Conservation (phyloP, 192 early-diverging fungal genomes). For the Podila minutissima region DNA sequence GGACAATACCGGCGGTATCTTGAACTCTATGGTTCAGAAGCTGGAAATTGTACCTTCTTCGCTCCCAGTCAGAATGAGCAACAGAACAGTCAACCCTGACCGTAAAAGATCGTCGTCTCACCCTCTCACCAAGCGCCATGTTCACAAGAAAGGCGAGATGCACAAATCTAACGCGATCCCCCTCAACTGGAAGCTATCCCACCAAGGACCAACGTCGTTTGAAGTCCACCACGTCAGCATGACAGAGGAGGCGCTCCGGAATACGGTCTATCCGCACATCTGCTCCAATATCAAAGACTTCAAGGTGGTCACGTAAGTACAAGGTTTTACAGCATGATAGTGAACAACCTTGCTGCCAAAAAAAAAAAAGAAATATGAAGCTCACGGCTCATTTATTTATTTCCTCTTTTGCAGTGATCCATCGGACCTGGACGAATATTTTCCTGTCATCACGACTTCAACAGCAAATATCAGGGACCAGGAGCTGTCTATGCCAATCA, state of each 20-base stretch:
- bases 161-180: conserved; percentile 6
- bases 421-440: conserved; percentile 36
- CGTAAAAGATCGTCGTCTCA: not conserved
- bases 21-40: not conserved
- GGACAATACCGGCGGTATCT: not conserved
- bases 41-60: not conserved
- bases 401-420: conserved; percentile 10
- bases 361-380: too few species aligned
- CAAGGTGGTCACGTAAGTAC: conserved; percentile 18
- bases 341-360: too few species aligned
- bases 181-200: conserved; percentile 8
- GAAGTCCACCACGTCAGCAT: conserved; percentile 37
- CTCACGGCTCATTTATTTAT: too few species aligned
- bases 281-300: conserved; percentile 26
- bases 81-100: not conserved
- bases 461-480: conserved; percentile 7
- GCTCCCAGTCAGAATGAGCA: not conserved
- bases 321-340: too few species aligned
- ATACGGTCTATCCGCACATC: conserved; percentile 16
- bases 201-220: conserved; percentile 25
- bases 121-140: not conserved
- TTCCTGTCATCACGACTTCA: conserved; percentile 18
- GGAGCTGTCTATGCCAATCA: conserved; percentile 12
- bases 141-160: conserved; percentile 30
- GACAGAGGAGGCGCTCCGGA: conserved; percentile 10